Percentiles rank a stretch among this genome's conserved stretches.
These are phyloP conservation scores for Sideroxylon spinosum DNA, from an alignment of 179 eudicot genomes.

Conservation along the genomic window DNA sequence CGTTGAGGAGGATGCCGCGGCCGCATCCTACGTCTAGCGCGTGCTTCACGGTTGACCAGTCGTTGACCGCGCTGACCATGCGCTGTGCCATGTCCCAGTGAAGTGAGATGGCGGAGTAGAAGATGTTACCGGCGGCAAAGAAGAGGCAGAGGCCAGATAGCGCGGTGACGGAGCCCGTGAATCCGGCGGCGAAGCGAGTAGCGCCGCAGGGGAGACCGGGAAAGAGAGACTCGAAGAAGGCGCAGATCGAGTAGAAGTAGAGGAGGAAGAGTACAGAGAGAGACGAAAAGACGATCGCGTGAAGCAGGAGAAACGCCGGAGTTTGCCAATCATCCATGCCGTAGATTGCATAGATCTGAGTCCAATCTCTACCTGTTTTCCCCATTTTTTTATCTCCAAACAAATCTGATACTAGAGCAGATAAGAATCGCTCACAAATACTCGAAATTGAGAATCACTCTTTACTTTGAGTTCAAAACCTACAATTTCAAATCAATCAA, in stretches of 20 bases:
- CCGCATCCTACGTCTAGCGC: conserved; percentile 93
- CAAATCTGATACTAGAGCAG: neutral
- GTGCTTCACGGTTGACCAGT: conserved; percentile 69
- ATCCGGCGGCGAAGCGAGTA: conserved; percentile 57
- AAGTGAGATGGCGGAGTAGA: conserved; percentile 69
- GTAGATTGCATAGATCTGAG: conserved; percentile 81
- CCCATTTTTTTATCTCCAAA: conserved; percentile 34
- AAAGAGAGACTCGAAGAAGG: conserved; percentile 25
- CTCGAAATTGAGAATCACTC: neutral
- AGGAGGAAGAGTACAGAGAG: conserved; percentile 42
- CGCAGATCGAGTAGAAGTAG: conserved; percentile 41
- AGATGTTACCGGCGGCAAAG: conserved; percentile 68
- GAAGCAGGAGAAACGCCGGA: conserved; percentile 48
- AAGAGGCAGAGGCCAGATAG: conserved; percentile 61
- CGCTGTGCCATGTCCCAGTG: conserved; percentile 84
- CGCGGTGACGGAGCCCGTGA: conserved; percentile 64
- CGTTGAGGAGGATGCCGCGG: conserved; percentile 70
- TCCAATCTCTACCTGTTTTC: conserved; percentile 69
- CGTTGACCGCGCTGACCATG: conserved; percentile 52
- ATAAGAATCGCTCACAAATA: neutral
- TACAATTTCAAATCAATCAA: neutral
- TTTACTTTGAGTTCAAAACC: neutral
- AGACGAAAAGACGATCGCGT: conserved; percentile 43
- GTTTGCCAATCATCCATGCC: conserved; percentile 85
- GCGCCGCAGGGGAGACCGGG: conserved; percentile 41